Evolutionary conservation across 257 asterid species (phyloP).

Genomic region (Echium plantagineum): DNA sequence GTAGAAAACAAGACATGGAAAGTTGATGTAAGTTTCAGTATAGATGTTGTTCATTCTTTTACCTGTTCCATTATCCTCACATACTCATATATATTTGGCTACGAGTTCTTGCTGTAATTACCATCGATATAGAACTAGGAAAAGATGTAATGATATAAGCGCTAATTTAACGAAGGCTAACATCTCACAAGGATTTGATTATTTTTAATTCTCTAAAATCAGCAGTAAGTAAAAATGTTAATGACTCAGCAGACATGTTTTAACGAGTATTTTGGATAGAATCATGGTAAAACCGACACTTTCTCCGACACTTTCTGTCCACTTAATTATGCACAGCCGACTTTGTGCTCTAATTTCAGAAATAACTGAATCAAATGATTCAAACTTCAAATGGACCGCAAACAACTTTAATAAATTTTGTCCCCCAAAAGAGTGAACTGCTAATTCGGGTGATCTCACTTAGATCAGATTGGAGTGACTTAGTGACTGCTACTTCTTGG

Average conservation of each 20-base stretch:
- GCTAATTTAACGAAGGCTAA: not conserved
- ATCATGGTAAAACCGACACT: not conserved
- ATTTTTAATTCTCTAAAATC: not conserved
- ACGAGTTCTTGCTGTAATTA: no score
- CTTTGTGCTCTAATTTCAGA: not conserved
- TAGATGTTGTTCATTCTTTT: not conserved
- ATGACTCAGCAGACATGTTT: no score
- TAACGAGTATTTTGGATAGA: not conserved
- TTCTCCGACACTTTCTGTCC: not conserved
- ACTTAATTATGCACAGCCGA: not conserved
- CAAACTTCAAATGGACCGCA: not conserved
- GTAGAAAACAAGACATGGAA: slow-evolving; percentile 90
- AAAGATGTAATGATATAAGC: not conserved
- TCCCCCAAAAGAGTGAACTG: no score
- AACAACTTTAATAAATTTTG: not conserved
- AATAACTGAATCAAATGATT: no score
- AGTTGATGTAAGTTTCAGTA: slow-evolving; percentile 63
- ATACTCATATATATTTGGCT: not conserved
- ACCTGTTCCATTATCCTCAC: not conserved
- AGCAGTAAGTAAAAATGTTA: not conserved
- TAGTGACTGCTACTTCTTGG: no score
- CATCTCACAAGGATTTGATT: no score
- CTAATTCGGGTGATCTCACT: no score
- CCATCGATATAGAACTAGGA: not conserved
- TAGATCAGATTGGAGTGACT: no score